Conservation (phyloP, 192 early-diverging fungal species). For the Obelidium mucronatum region DNA sequence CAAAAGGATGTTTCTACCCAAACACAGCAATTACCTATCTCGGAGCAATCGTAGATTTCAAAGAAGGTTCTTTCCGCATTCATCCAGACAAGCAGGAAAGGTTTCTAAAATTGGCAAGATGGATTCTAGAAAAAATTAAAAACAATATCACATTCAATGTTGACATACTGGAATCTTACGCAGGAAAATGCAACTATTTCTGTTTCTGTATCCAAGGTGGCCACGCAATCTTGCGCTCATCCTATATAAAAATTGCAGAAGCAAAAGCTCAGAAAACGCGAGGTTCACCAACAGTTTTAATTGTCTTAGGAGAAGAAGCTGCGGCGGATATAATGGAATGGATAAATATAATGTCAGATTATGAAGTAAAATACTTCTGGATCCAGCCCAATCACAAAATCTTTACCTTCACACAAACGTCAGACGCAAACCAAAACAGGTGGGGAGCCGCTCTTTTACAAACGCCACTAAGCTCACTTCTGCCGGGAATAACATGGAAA, state of each 20-base stretch:
- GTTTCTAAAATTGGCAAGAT: background rate
- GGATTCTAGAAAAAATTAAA: background rate
- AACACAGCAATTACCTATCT: background rate
- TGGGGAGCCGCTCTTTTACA: background rate
- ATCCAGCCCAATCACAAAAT: background rate
- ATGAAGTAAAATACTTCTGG: background rate
- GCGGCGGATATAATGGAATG: background rate
- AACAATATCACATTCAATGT: background rate
- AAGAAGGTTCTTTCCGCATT: background rate
- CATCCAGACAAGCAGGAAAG: background rate
- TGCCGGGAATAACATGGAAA: background rate
- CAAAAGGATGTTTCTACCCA: background rate
- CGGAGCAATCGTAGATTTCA: background rate
- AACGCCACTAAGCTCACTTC: background rate
- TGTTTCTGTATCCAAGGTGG: background rate
- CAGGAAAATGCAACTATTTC: background rate
- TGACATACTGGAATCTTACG: background rate
- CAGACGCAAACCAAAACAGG: background rate
- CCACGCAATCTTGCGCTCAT: background rate
- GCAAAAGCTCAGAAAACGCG: background rate
- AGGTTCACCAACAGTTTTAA: background rate
- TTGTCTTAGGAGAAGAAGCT: no score
- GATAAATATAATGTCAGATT: background rate
- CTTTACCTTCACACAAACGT: background rate
- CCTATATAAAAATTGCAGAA: background rate